A percentile compares a stretch with the other conserved stretches of the same genome.
phyloP scores from a whole-genome alignment of 179 eudicot genomes.

The Heliamphora pulchella region DNA sequence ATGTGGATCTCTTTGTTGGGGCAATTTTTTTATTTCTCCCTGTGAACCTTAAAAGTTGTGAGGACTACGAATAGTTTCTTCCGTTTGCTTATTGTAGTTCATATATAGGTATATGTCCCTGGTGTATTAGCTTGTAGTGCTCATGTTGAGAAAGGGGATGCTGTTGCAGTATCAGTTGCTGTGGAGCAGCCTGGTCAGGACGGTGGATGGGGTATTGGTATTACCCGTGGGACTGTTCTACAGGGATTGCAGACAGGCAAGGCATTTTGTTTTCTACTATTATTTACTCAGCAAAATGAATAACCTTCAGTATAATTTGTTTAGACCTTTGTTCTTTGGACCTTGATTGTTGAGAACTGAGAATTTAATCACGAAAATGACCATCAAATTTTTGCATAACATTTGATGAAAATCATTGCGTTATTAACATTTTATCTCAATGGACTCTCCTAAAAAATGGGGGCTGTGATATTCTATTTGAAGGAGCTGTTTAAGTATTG shows the following conservation, averaged over 20 bases:
- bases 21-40: not conserved
- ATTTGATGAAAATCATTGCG: not conserved
- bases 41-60: not conserved
- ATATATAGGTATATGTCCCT: slow-evolving; percentile 62
- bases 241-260: slow-evolving; percentile 58
- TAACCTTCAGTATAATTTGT: not conserved
- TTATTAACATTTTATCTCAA: not conserved
- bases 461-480: not conserved
- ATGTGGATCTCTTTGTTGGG: not conserved
- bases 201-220: slow-evolving; percentile 72
- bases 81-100: slow-evolving; percentile 16
- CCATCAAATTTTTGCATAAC: not conserved
- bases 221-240: slow-evolving; percentile 79
- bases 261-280: not conserved
- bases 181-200: slow-evolving; percentile 58
- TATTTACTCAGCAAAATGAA: not conserved
- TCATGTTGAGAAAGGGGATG: slow-evolving; percentile 86
- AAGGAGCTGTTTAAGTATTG: not conserved
- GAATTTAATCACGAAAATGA: not conserved
- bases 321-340: not conserved
- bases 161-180: slow-evolving; percentile 89
- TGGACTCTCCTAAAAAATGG: not conserved
- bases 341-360: not conserved
- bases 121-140: slow-evolving; percentile 92
- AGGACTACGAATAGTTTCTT: slow-evolving; percentile 6